Evolutionary conservation across 1,284 basidiomycete species (phyloP).

Genomic region (Cutaneotrichosporon sp.): DNA sequence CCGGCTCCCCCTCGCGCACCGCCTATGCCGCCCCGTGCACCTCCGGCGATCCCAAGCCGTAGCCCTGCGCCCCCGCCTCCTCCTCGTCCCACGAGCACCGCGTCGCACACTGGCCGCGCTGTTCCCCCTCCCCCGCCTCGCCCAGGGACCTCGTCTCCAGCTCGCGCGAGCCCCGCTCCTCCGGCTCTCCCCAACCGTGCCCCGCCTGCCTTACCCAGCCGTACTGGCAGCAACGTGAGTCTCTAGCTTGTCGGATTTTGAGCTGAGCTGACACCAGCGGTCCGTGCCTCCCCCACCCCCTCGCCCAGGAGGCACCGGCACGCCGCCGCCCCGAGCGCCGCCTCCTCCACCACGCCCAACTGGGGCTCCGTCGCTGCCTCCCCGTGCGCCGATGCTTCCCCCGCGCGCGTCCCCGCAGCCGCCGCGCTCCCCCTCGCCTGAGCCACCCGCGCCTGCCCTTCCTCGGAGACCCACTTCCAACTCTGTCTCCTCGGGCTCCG

Average conservation of each 20-base stretch:
- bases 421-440: conserved; percentile 10
- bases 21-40: neutral
- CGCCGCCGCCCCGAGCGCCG: conserved; percentile 52
- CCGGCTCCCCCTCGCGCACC: conserved; percentile 61
- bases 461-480: conserved; percentile 30
- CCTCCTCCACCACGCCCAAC: conserved; percentile 45
- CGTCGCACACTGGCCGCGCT: conserved; percentile 48
- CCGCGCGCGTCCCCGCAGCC: conserved; percentile 36
- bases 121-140: conserved; percentile 40
- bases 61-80: neutral
- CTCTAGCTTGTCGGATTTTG: neutral
- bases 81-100: conserved; percentile 36
- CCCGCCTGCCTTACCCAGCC: conserved; percentile 67
- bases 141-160: conserved; percentile 14
- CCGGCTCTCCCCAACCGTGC: conserved; percentile 58
- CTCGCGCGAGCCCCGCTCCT: conserved; percentile 5
- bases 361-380: conserved; percentile 45
- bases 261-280: conserved; percentile 17
- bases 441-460: conserved; percentile 30
- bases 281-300: conserved; percentile 48
- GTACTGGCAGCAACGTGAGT: conserved; percentile 46
- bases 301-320: conserved; percentile 52
- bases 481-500: conserved; percentile 56
- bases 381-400: conserved; percentile 30
- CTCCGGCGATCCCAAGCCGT: neutral